phyloP scores from a whole-genome alignment of 176 grass and related monocot genomes.

The Puya raimondii region DNA sequence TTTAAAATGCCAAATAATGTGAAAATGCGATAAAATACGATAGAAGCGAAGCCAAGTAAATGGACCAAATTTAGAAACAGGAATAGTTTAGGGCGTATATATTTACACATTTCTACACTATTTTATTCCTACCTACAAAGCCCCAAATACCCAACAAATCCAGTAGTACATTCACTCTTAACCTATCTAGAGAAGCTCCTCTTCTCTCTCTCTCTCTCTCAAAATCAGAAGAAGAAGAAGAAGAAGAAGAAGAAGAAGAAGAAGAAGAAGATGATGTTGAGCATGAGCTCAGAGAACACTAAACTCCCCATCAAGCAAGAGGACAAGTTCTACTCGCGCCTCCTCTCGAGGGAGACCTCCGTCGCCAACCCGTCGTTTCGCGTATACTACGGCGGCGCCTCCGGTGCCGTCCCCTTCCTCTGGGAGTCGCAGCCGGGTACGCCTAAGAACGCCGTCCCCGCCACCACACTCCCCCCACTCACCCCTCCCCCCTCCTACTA shows the following conservation, averaged over 20 bases:
- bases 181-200: background rate
- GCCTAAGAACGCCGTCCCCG: conserved; percentile 40
- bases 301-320: conserved; percentile 32
- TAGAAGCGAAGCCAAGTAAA: no score
- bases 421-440: conserved; percentile 92
- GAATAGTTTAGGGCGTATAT: no score
- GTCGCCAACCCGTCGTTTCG: conserved; percentile 51
- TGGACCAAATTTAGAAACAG: no score
- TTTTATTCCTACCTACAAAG: no score
- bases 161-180: no score
- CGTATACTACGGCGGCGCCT: conserved; percentile 73
- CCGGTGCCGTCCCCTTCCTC: conserved; percentile 63
- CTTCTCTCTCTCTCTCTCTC: background rate
- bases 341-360: conserved; percentile 44
- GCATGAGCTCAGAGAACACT: conserved; percentile 13
- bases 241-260: conserved; percentile 2
- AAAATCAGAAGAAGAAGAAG: background rate
- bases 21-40: no score
- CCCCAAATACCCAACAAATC: no score
- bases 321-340: conserved; percentile 46
- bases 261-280: background rate
- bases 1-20: no score
- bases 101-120: no score
- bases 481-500: conserved; percentile 79
- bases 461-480: conserved; percentile 25